A percentile compares a stretch with the other conserved stretches of the same genome.
These are phyloP conservation scores for Galium porrigens DNA, from an alignment of 305 asterid genomes.

Conservation along the genomic window DNA sequence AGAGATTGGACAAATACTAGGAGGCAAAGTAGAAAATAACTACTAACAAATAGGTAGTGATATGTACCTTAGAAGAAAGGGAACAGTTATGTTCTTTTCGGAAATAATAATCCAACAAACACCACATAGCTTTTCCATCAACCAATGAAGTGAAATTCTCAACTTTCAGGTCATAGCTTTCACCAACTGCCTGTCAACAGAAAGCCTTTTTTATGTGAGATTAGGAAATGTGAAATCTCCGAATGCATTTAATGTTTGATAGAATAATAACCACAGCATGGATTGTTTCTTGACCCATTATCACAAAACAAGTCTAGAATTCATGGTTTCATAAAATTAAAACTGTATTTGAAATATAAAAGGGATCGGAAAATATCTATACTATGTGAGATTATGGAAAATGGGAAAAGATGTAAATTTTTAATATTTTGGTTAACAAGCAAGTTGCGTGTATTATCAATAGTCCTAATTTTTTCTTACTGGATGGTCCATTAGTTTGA, in stretches of 20 bases:
- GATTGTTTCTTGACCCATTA: not conserved
- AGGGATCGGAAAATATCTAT: no score
- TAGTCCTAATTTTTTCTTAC: not conserved
- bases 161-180: constrained; percentile 53
- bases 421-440: not conserved
- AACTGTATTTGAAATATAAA: not conserved
- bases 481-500: not conserved
- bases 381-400: not conserved
- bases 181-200: constrained; percentile 66
- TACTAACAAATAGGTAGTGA: not conserved
- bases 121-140: constrained; percentile 99
- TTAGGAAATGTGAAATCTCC: not conserved
- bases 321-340: not conserved
- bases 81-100: constrained; percentile 60
- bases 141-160: constrained; percentile 58
- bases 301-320: not conserved
- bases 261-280: not conserved
- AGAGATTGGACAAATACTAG: constrained; percentile 7
- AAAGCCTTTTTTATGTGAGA: constrained; percentile 4
- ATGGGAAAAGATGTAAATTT: not conserved
- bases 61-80: constrained; percentile 45
- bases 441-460: not conserved
- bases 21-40: not conserved
- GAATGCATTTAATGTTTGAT: not conserved
- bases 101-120: constrained; percentile 90